Base-by-base conservation (phyloP, 2,329 filamentous ascomycete genomes). In the Cadophora gregata region DNA sequence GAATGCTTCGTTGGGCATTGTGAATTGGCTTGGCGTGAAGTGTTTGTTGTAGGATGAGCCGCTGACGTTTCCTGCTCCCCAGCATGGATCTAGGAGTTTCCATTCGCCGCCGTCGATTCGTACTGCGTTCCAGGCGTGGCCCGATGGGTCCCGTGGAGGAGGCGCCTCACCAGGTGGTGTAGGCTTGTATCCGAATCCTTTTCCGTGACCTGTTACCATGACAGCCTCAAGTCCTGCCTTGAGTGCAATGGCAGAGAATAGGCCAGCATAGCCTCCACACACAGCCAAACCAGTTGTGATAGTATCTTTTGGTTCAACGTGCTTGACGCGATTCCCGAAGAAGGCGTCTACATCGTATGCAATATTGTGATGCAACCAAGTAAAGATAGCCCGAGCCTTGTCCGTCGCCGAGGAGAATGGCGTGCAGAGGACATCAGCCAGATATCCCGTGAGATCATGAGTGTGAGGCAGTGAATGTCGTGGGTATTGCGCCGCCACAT, bases 281-380 rank as follows among this genome's bases (percentile, higher is more conserved):
- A 99, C 96, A 16, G 93, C 94, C 65, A 92, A 83, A 36, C 96
- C 96, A 19, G 85, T 85, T 33, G 88, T 84, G 12, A 98, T 86
- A 0, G 91, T 95, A 36, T 90, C 87, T 38, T 89, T 86, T 0
- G 93, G 90, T 0, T 88, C 90, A 50, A 88, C 88, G 8, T 85
- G 82, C 69, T 88, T 84, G 36, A 97, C 81, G 56, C 82, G 88
- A 42, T 89, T 86, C 65, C 84, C 86, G 75, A 96, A 96, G 81
- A 97, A 97, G 27, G 89, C 86, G 29, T 87, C 84, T 0, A 88
- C 88, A 76, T 98, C 93, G 77, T 98, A 99, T 56, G 84, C 85
- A 66, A 99, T 89, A 74, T 98, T 98, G 79, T 98, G 90, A 79
- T 98, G 95, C 48, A 94, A 88, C 96, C 96, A 99, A 0, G 92